These are phyloP conservation scores for Yamadazyma atmosphaerica DNA, from an alignment of 1,139 yeast species.

Conservation along the genomic window DNA sequence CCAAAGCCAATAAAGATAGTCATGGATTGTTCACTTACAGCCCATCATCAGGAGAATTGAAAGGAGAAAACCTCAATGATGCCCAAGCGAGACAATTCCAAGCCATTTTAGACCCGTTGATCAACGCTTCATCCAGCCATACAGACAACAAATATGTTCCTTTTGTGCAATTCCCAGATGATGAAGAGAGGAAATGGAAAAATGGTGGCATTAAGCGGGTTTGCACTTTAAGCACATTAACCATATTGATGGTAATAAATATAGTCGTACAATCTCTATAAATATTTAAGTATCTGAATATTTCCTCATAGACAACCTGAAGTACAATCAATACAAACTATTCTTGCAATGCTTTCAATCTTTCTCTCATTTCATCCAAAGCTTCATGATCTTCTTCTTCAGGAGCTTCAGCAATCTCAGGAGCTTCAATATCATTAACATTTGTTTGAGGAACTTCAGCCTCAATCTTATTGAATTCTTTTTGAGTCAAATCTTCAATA, in stretches of 20 bases:
- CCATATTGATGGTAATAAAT: constrained; percentile 6
- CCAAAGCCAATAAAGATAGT: constrained; percentile 8
- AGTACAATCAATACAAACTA: constrained; percentile 20
- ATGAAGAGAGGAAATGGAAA: constrained; percentile 8
- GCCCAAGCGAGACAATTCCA: neutral
- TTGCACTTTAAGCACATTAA: neutral
- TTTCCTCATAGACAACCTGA: neutral
- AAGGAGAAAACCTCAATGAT: constrained; percentile 4
- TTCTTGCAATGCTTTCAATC: constrained; percentile 82
- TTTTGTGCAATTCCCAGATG: constrained; percentile 10
- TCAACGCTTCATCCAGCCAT: neutral
- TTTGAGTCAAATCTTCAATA: constrained; percentile 43
- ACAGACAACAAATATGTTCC: neutral
- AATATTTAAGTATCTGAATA: neutral
- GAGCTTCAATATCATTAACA: constrained; percentile 26
- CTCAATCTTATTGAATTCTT: constrained; percentile 43
- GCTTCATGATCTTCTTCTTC: constrained; percentile 69
- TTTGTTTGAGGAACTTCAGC: constrained; percentile 43
- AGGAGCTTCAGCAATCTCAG: constrained; percentile 15
- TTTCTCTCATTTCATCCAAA: constrained; percentile 83
- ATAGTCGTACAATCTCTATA: constrained; percentile 9
- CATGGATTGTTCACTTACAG: constrained; percentile 12
- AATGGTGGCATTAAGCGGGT: constrained; percentile 4
- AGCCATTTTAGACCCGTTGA: neutral
- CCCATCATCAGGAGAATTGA: constrained; percentile 7